Base-by-base conservation (phyloP, 345 rosid species). In the Camelina laxa region DNA sequence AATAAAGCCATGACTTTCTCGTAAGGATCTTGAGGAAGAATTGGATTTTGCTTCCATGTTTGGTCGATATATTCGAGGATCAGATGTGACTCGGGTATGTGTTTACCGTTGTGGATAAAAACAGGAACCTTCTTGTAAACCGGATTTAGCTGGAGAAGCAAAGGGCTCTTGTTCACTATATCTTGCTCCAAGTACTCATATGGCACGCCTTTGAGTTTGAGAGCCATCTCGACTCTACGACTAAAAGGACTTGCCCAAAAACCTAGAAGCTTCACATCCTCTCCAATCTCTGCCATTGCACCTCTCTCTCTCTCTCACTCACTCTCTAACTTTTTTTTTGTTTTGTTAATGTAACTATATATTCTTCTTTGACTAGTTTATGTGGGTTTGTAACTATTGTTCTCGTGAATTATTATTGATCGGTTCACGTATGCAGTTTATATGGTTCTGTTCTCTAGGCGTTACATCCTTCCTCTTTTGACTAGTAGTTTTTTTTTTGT, bases 1-100 rank as follows among this genome's bases (percentile, higher is more conserved):
- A 86, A 80, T 1, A 79, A 75, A 76, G 85, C 82, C 59, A 56
- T 21, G 61, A 87, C 82, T 76, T 76, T 75, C 12, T 76, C 77
- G 35, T 78, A 69, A 51, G 85, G 84, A 58, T 86, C 83, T 12
- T 30, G 63, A 13, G 87, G 85, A 56, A 84, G 64, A 27, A 84
- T 60, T 13, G 83, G 87, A 60, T 78, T 70, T 14, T 27, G 11
- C 20, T 68, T 73, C 85, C 89, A 83, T 4, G 83, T 85, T 48
- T 83, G 80, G 9, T 85, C 87, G 75, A 85, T 82, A 75, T 85
- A 85, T 7, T 85, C 80, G 10, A 85, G 80, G 15, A 83, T 85
- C 1, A 81, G 19, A 1, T 49, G 67, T n/a, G 87, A 85, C 70
- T 85, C 88, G 11, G 42, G 19, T 12, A 83, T 16, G 4, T 81